Evolutionary conservation across 805 yeast species (phyloP), one percentile per base, ranked within the genome.

Genomic region (Candida montana): DNA sequence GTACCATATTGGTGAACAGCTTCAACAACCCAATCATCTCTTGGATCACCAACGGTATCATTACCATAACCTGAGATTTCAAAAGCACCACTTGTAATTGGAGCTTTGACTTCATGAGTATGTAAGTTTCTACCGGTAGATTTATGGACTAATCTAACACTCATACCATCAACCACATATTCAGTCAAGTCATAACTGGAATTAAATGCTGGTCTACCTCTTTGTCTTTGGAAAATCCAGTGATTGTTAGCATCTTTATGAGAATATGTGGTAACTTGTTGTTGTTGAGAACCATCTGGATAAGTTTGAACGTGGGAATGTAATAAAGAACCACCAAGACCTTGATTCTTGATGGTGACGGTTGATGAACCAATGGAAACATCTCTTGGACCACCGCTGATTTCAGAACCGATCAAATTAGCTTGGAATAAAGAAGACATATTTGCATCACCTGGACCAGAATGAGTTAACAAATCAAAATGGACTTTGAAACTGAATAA

Each of bases 241-340:
- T 83, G 77, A 61, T 91, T 93, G 64, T 93, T 91, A 40, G 72
- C 65, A 61, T 93, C 98, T 59, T 87, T 87, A 63, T 80, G 88
- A 16, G 90, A 86, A 61, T 93, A 93, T 7, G 93, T 86, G 21
- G 99, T 93, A 37, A 93, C 73, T 64, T 93, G 99, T 62, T 90
- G 97, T 65, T 93, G 98, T 48, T 75, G 74, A 2, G 96, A 86
- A 4, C 98, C 98, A 49, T 79, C 88, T 13, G 99, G 99, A 59
- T 81, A 93, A 11, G 73, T 62, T 59, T 85, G 95, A 15, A 72
- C 67, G 58, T 85, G 95, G 1, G 93, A 84, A 56, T 85, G 95
- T 43, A 85, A 62, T 45, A 85, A 66, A 49, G 81, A 82, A 35
- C 89, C 87, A 37, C 84, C 76, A 37, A 83, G 65, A 7, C 93